A percentile compares a stretch with the other conserved stretches of the same genome.
These are phyloP conservation scores for Globisporangium megalacanthum DNA, from an alignment of 352 stramenopile species.

Conservation along the genomic window DNA sequence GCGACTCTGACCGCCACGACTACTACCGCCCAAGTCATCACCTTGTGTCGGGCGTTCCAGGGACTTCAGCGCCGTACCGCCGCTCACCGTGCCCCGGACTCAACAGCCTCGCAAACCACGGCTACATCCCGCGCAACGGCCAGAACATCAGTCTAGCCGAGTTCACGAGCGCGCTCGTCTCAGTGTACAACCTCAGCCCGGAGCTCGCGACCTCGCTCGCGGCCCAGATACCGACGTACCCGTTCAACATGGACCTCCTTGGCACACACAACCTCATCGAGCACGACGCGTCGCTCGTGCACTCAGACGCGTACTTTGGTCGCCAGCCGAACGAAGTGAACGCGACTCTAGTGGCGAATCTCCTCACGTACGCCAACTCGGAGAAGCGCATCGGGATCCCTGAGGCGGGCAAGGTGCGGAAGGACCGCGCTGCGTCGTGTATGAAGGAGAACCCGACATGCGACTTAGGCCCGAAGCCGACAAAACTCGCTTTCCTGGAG, in stretches of 20 bases:
- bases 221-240: slow-evolving; percentile 2
- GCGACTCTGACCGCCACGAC: no score
- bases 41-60: slow-evolving; percentile 12
- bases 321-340: slow-evolving; percentile 25
- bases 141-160: slow-evolving; percentile 13
- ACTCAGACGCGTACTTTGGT: slow-evolving; percentile 41
- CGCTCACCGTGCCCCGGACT: slow-evolving; percentile 30
- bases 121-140: slow-evolving; percentile 22
- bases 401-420: slow-evolving; percentile 26
- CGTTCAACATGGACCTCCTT: slow-evolving; percentile 9
- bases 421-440: slow-evolving; percentile 25
- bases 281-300: slow-evolving; percentile 44
- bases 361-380: slow-evolving; percentile 14
- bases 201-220: slow-evolving; percentile 8
- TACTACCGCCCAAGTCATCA: no score
- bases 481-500: slow-evolving; percentile 28
- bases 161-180: slow-evolving; percentile 10
- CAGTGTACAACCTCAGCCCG: slow-evolving; percentile 16
- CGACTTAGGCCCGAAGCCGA: slow-evolving; percentile 25
- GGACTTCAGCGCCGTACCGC: slow-evolving; percentile 14
- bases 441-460: slow-evolving; percentile 28
- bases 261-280: slow-evolving; percentile 34
- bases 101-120: slow-evolving; percentile 34
- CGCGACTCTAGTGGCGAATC: slow-evolving; percentile 15
- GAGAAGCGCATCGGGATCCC: slow-evolving; percentile 22